Evolutionary conservation across 352 stramenopile genomes (phyloP), one percentile per base, ranked within the genome.

Genomic region (Nannochloropsis limnetica): DNA sequence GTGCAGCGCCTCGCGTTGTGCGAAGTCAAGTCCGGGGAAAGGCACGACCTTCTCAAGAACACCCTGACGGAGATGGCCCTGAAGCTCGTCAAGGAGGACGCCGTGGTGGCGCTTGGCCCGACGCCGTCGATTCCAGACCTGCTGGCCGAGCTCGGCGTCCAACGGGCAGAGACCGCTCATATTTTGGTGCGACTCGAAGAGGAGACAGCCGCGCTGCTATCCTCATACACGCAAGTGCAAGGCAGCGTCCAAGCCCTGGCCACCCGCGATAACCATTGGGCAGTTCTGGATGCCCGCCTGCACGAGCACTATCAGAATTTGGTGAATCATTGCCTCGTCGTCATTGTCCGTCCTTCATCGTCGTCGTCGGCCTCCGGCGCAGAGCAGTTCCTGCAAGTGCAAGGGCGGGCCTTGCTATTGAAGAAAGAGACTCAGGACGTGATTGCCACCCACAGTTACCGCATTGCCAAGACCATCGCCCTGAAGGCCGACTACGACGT

Each of bases 1-100:
- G 25, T 74, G 25, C 61, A 74, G 61, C 61, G 61, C n/a, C 61
- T 74, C n/a, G 61, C 61, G n/a, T 74, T 74, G 61, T 74, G 25
- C n/a, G 61, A 74, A 29, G 61, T 74, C 25, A 74, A 74, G 25
- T 74, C 61, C 15, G 61, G 3, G 61, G 61, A 74, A 74, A 25
- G 61, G 8, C 11, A 74, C 11, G 61, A 74, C 61, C 20, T 74
- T 29, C 61, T 74, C 61, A 74, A 74, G 22, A 74, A 74, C 61
- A 22, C 61, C n/a, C 25, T 74, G 25, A 11, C 8, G 61, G 61
- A 74, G 61, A 31, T 74, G 25, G 61, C 61, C 14, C n/a, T 74
- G 11, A 74, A 74, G 61, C 61, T 74, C 11, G 61, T 74, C 4
- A 74, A 29, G 61, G 25, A 74, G 25, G 3, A 74, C 15, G 11